A percentile compares a stretch with the other conserved stretches of the same genome.
phyloP scores from a whole-genome alignment of 441 rosid genomes.

The Erodium texanum region DNA sequence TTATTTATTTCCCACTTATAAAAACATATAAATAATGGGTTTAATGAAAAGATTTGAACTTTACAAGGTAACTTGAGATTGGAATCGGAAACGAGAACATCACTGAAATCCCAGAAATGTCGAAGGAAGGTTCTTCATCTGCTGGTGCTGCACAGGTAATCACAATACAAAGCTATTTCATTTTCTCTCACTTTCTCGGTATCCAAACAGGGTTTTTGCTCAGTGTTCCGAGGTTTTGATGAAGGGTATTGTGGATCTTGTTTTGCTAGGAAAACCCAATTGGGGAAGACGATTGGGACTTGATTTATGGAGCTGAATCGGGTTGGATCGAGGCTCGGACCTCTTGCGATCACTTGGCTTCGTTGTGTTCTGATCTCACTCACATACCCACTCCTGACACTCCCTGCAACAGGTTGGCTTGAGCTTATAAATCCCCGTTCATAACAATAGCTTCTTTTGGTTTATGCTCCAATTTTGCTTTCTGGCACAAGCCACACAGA shows the following conservation, averaged over 20 bases:
- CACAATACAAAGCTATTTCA: background rate
- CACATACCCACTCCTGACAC: slow-evolving; percentile 61
- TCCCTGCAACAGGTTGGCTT: slow-evolving; percentile 53
- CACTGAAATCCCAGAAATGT: background rate
- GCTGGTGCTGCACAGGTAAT: slow-evolving; percentile 34
- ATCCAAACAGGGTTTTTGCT: background rate
- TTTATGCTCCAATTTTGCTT: background rate
- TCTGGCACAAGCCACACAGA: background rate
- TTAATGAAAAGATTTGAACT: background rate
- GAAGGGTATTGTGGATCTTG: background rate
- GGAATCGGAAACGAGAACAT: background rate
- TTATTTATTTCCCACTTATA: no score
- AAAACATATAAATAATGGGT: no score
- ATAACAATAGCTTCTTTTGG: background rate
- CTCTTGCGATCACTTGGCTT: slow-evolving; percentile 62
- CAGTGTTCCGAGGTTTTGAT: background rate
- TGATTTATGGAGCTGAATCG: slow-evolving; percentile 51
- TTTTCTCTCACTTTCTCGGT: slow-evolving; percentile 3
- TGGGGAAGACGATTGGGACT: slow-evolving; percentile 32
- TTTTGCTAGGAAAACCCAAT: slow-evolving; percentile 21
- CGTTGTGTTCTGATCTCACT: slow-evolving; percentile 49
- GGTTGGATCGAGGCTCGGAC: slow-evolving; percentile 92
- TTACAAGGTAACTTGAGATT: background rate
- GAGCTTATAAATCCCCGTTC: background rate
- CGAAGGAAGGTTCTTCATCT: slow-evolving; percentile 24